Evolutionary conservation across 805 yeast species (phyloP).

Genomic region (Diddensiella caesifluorescens): DNA sequence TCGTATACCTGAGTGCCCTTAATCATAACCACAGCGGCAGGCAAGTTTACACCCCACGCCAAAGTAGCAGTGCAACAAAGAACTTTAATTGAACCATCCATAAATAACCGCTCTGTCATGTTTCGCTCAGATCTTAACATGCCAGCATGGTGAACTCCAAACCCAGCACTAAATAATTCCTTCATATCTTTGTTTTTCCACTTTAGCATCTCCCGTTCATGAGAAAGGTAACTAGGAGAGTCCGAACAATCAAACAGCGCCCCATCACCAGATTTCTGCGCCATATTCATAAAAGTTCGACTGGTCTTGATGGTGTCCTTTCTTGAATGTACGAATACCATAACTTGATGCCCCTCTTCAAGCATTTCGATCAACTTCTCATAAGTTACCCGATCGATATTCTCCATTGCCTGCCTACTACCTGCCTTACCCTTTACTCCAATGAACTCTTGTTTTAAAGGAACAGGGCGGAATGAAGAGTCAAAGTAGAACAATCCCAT

Average conservation of each 20-base stretch:
- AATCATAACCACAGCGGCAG: slow-evolving; percentile 95
- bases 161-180: slow-evolving; percentile 75
- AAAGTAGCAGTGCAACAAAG: slow-evolving; percentile 94
- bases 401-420: slow-evolving; percentile 58
- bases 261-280: slow-evolving; percentile 54
- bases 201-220: slow-evolving; percentile 56
- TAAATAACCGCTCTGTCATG: slow-evolving; percentile 80
- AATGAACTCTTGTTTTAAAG: slow-evolving; percentile 77
- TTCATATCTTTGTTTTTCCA: slow-evolving; percentile 72
- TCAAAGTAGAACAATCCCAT: slow-evolving; percentile 95
- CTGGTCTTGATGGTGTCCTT: slow-evolving; percentile 88
- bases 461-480: slow-evolving; percentile 88
- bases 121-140: slow-evolving; percentile 88
- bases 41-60: slow-evolving; percentile 99
- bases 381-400: slow-evolving; percentile 69
- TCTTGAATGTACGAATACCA: slow-evolving; percentile 95
- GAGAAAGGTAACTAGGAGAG: slow-evolving; percentile 29
- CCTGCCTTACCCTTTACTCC: slow-evolving; percentile 90
- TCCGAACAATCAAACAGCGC: slow-evolving; percentile 52
- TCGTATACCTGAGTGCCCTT: slow-evolving; percentile 97
- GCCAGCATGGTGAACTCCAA: slow-evolving; percentile 97
- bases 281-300: slow-evolving; percentile 60
- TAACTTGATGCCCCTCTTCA: slow-evolving; percentile 73
- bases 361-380: slow-evolving; percentile 68
- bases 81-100: slow-evolving; percentile 79